Evolutionary conservation across 2,329 filamentous ascomycete species (phyloP), one percentile per base, ranked within the genome.

Genomic region (Nannizziopsis barbatae): DNA sequence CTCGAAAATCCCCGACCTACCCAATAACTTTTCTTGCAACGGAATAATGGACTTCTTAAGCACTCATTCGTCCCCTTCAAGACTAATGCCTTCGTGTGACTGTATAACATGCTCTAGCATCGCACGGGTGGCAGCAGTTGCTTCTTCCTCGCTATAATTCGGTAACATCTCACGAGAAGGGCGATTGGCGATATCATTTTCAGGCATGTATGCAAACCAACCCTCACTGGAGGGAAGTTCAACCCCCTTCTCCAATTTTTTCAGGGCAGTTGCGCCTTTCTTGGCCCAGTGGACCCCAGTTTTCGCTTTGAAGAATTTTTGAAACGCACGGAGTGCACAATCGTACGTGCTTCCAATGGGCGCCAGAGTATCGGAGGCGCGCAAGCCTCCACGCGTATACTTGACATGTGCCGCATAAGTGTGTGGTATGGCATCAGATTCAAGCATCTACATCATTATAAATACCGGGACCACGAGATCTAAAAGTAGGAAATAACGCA

Each of bases 381-480:
- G 59, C 9, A 52, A 59, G 1, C 65, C 63, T 2, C 54, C 49
- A 1, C 64, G 60, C 27, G 57, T 64, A 49, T 68, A 67, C 47
- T 76, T 76, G 41, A 71, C 73, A 6, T 75, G 75, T 40, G 78
- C 76, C 54, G 73, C 75, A 65, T 86, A 88, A 0, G 76, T 72
- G 50, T 68, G 70, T 0, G 81, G 81, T 11, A 66, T 64, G 9
- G 72, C 67, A 51, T 77, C 72, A 4, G 80, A 83, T 62, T 86
- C 78, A 66, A 79, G 85, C 44, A 89, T 71, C 81, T 87, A 53
- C 27, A 60, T 50, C 6, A 8, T 42, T 46, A 43, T n/a, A 9
- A 9, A 17, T 20, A 15, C 6, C 2, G 37, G 17, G 5, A 8
- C 18, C 10, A 37, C 4, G n/a, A 36, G 10, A 36, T 15, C 30